Evolutionary conservation across 1,139 yeast species (phyloP).

Genomic region (Yueomyces sp.): DNA sequence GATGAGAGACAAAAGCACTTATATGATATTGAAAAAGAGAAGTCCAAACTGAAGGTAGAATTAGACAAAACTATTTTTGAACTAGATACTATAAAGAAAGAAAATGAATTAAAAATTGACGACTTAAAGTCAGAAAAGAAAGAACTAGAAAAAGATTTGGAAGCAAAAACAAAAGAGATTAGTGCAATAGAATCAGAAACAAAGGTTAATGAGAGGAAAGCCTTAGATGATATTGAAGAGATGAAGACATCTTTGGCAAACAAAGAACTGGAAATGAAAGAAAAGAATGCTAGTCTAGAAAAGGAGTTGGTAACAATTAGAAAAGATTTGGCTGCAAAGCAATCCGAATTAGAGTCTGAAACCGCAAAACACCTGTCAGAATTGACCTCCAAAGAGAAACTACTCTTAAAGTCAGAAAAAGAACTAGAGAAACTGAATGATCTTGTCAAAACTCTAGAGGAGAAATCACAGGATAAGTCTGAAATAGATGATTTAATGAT

Average conservation of each 20-base stretch:
- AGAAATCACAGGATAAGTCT: conserved; percentile 10
- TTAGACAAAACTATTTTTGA: no score
- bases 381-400: neutral
- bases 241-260: no score
- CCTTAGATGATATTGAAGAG: no score
- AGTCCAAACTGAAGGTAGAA: no score
- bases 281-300: neutral
- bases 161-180: neutral
- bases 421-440: conserved; percentile 3
- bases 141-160: neutral
- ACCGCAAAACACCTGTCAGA: neutral
- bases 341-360: neutral
- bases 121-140: neutral
- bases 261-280: neutral
- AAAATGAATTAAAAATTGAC: neutral
- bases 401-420: neutral
- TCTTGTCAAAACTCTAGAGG: conserved; percentile 8
- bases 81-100: no score
- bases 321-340: neutral
- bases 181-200: neutral
- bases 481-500: conserved; percentile 71
- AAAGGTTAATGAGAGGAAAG: no score
- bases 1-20: no score
- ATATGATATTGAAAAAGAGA: no score
- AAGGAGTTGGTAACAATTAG: neutral